phyloP scores from a whole-genome alignment of 306 rosid genomes.

The Prunus salicina region DNA sequence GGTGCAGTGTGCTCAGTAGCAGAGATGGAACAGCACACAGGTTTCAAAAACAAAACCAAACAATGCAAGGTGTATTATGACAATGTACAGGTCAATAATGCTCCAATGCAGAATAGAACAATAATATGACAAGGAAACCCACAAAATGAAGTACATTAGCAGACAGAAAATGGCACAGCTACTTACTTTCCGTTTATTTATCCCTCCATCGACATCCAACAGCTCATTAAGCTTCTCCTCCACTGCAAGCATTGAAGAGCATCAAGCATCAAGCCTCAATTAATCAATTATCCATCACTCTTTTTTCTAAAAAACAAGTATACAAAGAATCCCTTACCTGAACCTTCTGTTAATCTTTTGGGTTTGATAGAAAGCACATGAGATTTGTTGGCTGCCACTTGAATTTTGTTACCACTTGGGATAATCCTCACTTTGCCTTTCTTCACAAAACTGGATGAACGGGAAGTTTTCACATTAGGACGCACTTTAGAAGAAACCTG shows the following conservation, averaged over 20 bases:
- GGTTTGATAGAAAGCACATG: slow-evolving; percentile 51
- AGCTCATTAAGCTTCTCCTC: slow-evolving; percentile 93
- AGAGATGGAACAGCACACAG: background rate
- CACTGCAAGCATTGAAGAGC: slow-evolving; percentile 56
- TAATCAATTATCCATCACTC: slow-evolving; percentile 15
- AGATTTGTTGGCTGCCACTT: slow-evolving; percentile 41
- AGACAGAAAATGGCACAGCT: background rate
- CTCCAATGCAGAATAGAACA: background rate
- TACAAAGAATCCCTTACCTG: slow-evolving; percentile 57
- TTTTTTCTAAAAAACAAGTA: slow-evolving; percentile 8
- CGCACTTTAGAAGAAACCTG: slow-evolving; percentile 36
- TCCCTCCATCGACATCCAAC: slow-evolving; percentile 89
- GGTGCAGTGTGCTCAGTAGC: background rate
- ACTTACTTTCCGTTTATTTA: slow-evolving; percentile 93
- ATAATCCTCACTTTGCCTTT: slow-evolving; percentile 58
- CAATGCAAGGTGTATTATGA: background rate
- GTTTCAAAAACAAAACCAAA: background rate
- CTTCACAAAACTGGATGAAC: slow-evolving; percentile 41
- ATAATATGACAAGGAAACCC: background rate
- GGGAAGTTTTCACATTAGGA: slow-evolving; percentile 50
- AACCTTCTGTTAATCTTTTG: slow-evolving; percentile 62
- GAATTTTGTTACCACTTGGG: slow-evolving; percentile 37
- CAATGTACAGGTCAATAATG: background rate
- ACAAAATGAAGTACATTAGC: slow-evolving; percentile 6
- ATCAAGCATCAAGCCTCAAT: slow-evolving; percentile 32